These are phyloP conservation scores for Chloropicon primus DNA, from an alignment of 139 green algal genomes.

Conservation along the genomic window DNA sequence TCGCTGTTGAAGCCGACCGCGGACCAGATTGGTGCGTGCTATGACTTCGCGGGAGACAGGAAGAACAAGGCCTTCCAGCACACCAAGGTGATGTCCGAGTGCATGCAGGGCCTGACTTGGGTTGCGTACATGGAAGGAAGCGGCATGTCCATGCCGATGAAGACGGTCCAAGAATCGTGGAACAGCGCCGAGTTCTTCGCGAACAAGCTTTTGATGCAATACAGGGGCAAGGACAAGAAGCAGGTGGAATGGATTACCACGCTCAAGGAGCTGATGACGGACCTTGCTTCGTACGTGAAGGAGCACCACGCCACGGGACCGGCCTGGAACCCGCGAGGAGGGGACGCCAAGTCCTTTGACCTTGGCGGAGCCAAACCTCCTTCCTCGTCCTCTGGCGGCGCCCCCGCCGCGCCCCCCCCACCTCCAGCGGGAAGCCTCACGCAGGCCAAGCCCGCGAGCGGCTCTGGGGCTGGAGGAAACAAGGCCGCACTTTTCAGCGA, in stretches of 20 bases:
- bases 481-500: conserved; percentile 43
- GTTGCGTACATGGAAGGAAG: conserved; percentile 51
- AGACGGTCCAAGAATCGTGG: conserved; percentile 65
- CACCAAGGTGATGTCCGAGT: conserved; percentile 39
- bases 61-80: not conserved
- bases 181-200: conserved; percentile 73
- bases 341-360: conserved; percentile 26
- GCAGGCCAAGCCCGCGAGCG: conserved; percentile 4
- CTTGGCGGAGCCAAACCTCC: not conserved
- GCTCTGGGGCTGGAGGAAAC: not conserved
- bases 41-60: not conserved
- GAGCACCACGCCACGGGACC: conserved; percentile 40
- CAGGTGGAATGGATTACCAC: conserved; percentile 56
- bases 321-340: conserved; percentile 43
- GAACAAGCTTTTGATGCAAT: conserved; percentile 78
- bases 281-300: conserved; percentile 41
- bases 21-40: not conserved
- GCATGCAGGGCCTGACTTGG: conserved; percentile 53
- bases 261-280: conserved; percentile 49
- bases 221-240: conserved; percentile 28
- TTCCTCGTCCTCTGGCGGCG: not conserved
- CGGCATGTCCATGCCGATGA: conserved; percentile 50
- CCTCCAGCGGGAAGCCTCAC: conserved; percentile 17
- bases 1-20: not conserved
- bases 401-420: conserved; percentile 36